Conservation (phyloP, 1,284 basidiomycete genomes). For the Ganoderma meredithae region DNA sequence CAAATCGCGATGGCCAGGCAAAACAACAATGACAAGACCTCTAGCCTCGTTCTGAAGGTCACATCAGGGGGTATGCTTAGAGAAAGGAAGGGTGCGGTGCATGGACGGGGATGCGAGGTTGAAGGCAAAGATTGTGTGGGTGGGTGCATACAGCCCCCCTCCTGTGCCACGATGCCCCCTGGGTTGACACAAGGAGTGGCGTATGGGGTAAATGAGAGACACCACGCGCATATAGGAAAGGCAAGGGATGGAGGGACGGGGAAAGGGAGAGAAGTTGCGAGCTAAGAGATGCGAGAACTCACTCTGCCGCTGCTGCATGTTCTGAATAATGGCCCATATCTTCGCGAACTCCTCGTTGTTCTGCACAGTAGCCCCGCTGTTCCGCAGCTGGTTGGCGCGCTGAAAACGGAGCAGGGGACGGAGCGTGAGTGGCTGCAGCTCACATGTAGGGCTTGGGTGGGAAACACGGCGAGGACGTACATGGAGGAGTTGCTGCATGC, state of each 20-base stretch:
- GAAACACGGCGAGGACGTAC: conserved; percentile 27
- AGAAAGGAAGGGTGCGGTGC: no score
- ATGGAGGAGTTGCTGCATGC: conserved; percentile 38
- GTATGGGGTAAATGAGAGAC: neutral
- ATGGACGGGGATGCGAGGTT: neutral
- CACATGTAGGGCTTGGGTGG: neutral
- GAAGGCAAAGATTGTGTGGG: neutral
- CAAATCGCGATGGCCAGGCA: no score
- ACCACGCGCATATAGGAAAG: neutral
- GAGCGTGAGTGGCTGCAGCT: neutral
- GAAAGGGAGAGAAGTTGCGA: neutral
- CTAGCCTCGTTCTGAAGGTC: no score
- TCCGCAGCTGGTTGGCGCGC: conserved; percentile 44
- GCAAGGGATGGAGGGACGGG: no score
- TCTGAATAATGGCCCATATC: conserved; percentile 41
- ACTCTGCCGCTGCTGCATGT: conserved; percentile 40
- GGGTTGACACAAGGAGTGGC: neutral
- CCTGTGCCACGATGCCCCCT: neutral
- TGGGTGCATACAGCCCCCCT: neutral
- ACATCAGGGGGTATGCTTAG: no score
- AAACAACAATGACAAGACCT: no score
- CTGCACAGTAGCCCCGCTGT: conserved; percentile 45
- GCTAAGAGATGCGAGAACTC: conserved; percentile 17
- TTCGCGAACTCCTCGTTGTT: conserved; percentile 45
- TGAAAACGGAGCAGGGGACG: conserved; percentile 26